These are phyloP conservation scores for Corynascus novoguineensis DNA, from an alignment of 495 filamentous ascomycete species.

Conservation along the genomic window DNA sequence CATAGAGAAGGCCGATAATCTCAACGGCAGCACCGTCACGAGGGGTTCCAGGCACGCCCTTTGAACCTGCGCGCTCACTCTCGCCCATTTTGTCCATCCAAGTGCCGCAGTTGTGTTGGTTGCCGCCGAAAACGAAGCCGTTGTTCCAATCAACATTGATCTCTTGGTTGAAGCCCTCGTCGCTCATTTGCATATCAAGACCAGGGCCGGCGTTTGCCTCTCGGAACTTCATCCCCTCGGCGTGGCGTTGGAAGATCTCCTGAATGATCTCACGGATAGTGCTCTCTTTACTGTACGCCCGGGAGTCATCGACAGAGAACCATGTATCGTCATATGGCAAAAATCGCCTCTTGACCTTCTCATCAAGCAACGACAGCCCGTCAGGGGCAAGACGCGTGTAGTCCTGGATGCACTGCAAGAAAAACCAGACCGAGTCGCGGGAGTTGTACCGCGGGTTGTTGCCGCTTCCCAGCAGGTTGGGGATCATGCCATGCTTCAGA, in stretches of 20 bases:
- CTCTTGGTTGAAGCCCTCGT: constrained; percentile 85
- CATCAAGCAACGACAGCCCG: constrained; percentile 67
- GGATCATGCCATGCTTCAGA: constrained; percentile 97
- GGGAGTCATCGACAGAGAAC: constrained; percentile 71
- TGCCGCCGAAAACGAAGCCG: constrained; percentile 90
- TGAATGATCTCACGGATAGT: constrained; percentile 85
- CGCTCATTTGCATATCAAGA: constrained; percentile 89
- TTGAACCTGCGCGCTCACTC: constrained; percentile 80
- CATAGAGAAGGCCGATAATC: constrained; percentile 89
- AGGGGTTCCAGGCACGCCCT: constrained; percentile 93
- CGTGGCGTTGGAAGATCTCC: constrained; percentile 88
- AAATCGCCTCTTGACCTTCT: constrained; percentile 79
- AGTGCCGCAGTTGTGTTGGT: constrained; percentile 90
- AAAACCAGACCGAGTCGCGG: constrained; percentile 96
- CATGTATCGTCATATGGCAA: constrained; percentile 91
- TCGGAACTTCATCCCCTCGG: constrained; percentile 77
- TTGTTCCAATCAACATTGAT: constrained; percentile 89
- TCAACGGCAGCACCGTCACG: constrained; percentile 93
- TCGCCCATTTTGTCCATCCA: constrained; percentile 99
- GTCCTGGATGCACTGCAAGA: constrained; percentile 90
- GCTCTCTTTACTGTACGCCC: constrained; percentile 78
- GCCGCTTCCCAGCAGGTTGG: constrained; percentile 83
- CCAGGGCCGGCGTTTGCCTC: constrained; percentile 89
- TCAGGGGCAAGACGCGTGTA: constrained; percentile 79
- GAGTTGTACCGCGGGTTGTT: constrained; percentile 94